Percentiles rank a stretch among this genome's conserved stretches.
Conservation (phyloP, 1,284 basidiomycete species). For the Ganoderma meredithae region DNA sequence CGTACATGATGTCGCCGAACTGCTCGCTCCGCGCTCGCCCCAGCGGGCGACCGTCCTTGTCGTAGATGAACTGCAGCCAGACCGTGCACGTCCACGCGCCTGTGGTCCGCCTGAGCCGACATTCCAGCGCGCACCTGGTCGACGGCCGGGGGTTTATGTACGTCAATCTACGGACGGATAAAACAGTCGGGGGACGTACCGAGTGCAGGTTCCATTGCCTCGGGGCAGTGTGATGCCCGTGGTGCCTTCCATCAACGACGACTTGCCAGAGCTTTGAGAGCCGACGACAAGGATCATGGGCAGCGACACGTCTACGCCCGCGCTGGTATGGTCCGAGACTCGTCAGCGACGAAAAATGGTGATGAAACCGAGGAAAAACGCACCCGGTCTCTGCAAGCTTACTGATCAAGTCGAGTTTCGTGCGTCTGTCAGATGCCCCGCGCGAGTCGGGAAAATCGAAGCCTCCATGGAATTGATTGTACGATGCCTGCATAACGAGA, state of each 20-base stretch:
- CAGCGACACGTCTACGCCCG: background rate
- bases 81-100: conserved; percentile 67
- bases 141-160: background rate
- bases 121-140: conserved; percentile 73
- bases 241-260: background rate
- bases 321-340: background rate
- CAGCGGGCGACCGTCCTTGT: conserved; percentile 51
- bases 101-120: conserved; percentile 56
- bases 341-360: background rate
- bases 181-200: background rate
- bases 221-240: background rate
- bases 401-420: background rate
- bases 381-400: background rate
- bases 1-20: conserved; percentile 62
- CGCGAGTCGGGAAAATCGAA: background rate
- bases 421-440: background rate
- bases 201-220: background rate
- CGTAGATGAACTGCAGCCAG: conserved; percentile 55
- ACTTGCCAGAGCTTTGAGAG: background rate
- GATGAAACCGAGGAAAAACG: background rate
- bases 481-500: background rate
- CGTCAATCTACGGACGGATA: background rate
- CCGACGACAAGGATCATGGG: background rate
- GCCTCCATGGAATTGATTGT: background rate
- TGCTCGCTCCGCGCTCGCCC: conserved; percentile 47